Base-by-base conservation (phyloP, 1,284 basidiomycete species). In the Fomitopsis betulina region DNA sequence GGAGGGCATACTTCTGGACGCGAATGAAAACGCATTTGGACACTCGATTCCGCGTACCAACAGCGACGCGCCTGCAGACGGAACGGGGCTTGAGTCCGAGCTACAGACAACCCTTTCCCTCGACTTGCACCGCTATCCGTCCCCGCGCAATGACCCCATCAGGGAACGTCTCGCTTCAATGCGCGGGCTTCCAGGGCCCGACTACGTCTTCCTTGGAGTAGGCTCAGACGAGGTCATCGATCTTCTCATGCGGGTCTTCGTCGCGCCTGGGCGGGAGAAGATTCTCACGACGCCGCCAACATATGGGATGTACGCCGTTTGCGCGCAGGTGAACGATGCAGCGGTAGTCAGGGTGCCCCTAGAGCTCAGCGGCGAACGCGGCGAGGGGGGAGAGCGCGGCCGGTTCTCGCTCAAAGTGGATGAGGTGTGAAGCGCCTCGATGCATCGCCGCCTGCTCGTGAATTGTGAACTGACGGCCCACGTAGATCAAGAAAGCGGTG, bases 181-280 rank as follows among this genome's bases (percentile, higher is more conserved):
- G 49, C 82, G 94, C 39, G 79, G 80, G 1, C 73, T 96, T 0
- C 84, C 88, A 2, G 77, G 79, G 2, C 70, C 78, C 47, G 82
- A 91, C 58, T 84, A 93, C 70, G 84, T 98, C 42, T 98, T 98
- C 71, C 82, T 99, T 9, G 96, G 97, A 15, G 97, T 99, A 0
- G 97, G 97, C 0, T 94, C 91, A 0, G 97, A 99, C 74, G 97
- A 99, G 71, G 90, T 96, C 51, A 95, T 99, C 63, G 97, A 99
- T 72, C 77, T 99, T 57, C 80, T 99, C 54, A 96, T 96, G 76
- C 84, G 97, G 10, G 86, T 98, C 42, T 89, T 91, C 65, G 94
- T 96, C 66, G 77, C 78, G 0, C 97, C 97, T 0, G 91, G 82
- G 1, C 73, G 80, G 61, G 93, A 98, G 70, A 91, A 87, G 68